phyloP scores from a whole-genome alignment of 441 rosid species.

The Gossypium gossypioides region DNA sequence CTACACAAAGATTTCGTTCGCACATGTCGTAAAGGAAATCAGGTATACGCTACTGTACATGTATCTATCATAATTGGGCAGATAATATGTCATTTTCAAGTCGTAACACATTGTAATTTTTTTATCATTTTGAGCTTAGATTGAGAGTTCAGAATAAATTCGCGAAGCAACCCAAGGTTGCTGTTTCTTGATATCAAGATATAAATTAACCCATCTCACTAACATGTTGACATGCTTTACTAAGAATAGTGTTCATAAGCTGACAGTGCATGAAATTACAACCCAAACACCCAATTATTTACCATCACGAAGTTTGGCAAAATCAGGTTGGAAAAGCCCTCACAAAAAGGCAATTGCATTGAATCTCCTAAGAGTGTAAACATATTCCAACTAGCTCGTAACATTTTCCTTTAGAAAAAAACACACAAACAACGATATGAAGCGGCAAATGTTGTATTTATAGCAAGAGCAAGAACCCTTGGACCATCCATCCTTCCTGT shows the following conservation, averaged over 20 bases:
- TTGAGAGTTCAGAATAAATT: not conserved
- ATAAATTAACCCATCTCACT: not conserved
- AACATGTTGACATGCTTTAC: not conserved
- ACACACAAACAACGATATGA: not conserved
- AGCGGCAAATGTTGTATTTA: not conserved
- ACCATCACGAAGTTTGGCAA: not conserved
- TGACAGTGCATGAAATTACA: not conserved
- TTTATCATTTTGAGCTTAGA: not conserved
- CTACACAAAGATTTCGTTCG: not conserved
- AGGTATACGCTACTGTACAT: not conserved
- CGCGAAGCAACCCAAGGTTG: too few relatives aligned
- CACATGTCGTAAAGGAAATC: not conserved
- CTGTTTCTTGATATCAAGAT: too few relatives aligned
- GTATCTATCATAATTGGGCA: not conserved
- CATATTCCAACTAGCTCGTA: not conserved
- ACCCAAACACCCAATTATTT: not conserved
- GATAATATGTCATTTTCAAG: not conserved
- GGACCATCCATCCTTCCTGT: not conserved
- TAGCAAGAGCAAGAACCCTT: not conserved
- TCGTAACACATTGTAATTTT: not conserved
- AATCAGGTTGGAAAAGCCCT: not conserved
- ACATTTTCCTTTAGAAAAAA: not conserved
- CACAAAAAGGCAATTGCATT: not conserved
- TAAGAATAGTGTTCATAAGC: not conserved
- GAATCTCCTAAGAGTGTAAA: not conserved